These are phyloP conservation scores for Tolypocladium cylindrosporum DNA, from an alignment of 2,329 filamentous ascomycete species.

Conservation along the genomic window DNA sequence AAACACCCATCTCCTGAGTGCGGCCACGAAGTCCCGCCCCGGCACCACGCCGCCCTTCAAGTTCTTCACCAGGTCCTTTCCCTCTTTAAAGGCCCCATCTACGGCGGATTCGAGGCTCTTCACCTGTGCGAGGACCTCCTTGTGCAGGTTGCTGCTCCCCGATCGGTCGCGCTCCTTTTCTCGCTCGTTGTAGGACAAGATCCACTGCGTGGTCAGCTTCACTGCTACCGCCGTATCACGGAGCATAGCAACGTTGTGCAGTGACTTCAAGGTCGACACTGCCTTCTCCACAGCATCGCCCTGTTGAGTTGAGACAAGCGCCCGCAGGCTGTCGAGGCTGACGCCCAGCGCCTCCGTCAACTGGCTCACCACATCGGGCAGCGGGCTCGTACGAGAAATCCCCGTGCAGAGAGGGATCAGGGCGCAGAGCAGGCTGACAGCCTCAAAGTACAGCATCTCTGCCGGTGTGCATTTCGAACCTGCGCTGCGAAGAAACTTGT, in stretches of 20 bases:
- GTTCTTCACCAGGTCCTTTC: conserved; percentile 16
- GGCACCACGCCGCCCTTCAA: conserved; percentile 18
- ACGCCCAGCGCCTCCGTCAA: conserved; percentile 15
- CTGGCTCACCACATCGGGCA: conserved; percentile 14
- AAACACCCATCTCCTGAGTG: conserved; percentile 18
- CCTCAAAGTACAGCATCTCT: conserved; percentile 34
- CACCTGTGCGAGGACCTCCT: conserved; percentile 22
- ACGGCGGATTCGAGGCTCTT: conserved; percentile 22
- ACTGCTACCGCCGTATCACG: conserved; percentile 26
- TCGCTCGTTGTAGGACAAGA: conserved; percentile 24
- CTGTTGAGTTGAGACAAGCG: conserved; percentile 4
- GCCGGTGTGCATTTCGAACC: conserved; percentile 25
- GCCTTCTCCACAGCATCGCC: conserved; percentile 7
- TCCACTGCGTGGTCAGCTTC: conserved; percentile 20
- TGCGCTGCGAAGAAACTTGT: conserved; percentile 23
- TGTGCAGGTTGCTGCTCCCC: conserved; percentile 25
- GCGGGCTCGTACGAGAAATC: conserved; percentile 12
- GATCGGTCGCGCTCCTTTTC: conserved; percentile 29
- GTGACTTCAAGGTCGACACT: conserved; percentile 17
- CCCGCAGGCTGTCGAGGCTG: conserved; percentile 16
- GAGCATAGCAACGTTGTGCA: conserved; percentile 26
- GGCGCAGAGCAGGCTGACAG: conserved; percentile 29
- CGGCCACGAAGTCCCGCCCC: conserved; percentile 14
- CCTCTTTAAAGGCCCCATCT: conserved; percentile 20
- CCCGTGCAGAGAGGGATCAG: conserved; percentile 19